Conservation (phyloP, 179 eudicot species). For the Patellifolia procumbens region DNA sequence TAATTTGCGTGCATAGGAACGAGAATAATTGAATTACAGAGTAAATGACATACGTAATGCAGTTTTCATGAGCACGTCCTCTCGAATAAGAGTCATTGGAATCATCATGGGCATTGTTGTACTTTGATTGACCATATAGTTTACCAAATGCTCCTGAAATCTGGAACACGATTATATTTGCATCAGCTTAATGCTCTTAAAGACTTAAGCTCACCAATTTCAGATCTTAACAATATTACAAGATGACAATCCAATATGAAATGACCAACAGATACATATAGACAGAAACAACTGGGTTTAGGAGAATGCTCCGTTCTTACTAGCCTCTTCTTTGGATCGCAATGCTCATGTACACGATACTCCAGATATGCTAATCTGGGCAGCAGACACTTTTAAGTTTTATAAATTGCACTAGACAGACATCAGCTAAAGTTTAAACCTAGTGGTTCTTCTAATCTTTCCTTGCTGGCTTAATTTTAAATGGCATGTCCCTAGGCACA, state of each 20-base stretch:
- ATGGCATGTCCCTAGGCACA: too few relatives aligned
- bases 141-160: constrained; percentile 90
- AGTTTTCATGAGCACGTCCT: constrained; percentile 73
- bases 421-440: not conserved
- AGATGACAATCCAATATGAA: not conserved
- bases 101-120: constrained; percentile 51
- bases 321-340: not conserved
- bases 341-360: too few relatives aligned
- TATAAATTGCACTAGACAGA: not conserved
- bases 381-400: not conserved
- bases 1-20: not conserved
- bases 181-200: constrained; percentile 15
- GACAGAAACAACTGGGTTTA: not conserved
- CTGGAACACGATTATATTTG: constrained; percentile 38
- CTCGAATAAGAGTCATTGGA: constrained; percentile 43
- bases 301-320: not conserved
- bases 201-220: not conserved
- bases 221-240: not conserved
- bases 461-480: not conserved
- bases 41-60: constrained; percentile 67
- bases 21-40: constrained; percentile 2
- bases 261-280: not conserved
- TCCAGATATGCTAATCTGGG: too few relatives aligned
- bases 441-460: not conserved
- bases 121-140: constrained; percentile 82